Evolutionary conservation across 202 grass and related monocot genomes (phyloP).

Genomic region (Saccharum hybrid): DNA sequence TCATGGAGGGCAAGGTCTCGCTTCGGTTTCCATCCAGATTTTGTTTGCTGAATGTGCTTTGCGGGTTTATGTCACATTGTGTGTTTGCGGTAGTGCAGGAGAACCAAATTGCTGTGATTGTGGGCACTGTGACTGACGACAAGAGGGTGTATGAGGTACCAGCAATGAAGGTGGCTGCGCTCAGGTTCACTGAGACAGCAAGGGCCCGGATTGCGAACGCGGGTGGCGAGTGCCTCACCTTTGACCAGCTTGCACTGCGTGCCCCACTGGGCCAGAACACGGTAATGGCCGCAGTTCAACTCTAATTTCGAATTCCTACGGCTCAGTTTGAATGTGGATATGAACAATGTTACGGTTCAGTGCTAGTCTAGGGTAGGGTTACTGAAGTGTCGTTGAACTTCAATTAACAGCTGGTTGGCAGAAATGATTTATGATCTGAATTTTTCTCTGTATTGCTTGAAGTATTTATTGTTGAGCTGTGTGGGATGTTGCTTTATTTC

Average conservation of each 20-base stretch:
- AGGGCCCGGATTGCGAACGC: conserved; percentile 75
- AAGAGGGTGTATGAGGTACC: conserved; percentile 87
- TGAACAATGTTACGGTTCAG: neutral
- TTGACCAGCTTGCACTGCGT: conserved; percentile 76
- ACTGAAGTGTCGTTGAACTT: neutral
- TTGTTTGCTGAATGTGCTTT: neutral
- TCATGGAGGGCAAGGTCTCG: conserved; percentile 60
- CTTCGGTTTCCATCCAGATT: neutral
- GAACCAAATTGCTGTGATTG: conserved; percentile 73
- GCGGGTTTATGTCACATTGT: conserved; percentile 13
- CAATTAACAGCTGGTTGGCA: neutral
- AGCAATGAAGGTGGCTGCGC: conserved; percentile 72
- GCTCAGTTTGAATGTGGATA: neutral
- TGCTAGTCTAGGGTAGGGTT: neutral
- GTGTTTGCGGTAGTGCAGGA: conserved; percentile 38
- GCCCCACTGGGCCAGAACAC: conserved; percentile 77
- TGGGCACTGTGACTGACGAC: conserved; percentile 72
- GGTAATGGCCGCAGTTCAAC: conserved; percentile 38
- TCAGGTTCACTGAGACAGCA: conserved; percentile 87
- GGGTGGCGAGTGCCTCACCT: conserved; percentile 78
- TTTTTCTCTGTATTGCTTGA: neutral
- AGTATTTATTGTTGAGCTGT: neutral
- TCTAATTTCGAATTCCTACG: neutral
- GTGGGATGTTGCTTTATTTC: neutral
- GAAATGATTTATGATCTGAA: conserved; percentile 21